These are phyloP conservation scores for Dendrobium officinale DNA, from an alignment of 106 monocot species.

Conservation along the genomic window DNA sequence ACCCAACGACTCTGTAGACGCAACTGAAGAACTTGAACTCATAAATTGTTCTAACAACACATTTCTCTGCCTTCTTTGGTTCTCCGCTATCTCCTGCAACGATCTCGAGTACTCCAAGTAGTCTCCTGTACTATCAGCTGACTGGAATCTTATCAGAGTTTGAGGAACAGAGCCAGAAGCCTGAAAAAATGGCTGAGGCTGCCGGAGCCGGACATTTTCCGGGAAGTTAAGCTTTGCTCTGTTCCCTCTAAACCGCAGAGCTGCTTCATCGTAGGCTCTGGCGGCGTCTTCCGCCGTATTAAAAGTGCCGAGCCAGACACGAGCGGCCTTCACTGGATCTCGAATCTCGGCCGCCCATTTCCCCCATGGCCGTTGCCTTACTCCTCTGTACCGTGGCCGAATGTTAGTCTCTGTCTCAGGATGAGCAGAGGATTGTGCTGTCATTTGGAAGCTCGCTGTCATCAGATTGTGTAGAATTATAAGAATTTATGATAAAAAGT, in stretches of 20 bases:
- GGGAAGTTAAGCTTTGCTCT: constrained; percentile 75
- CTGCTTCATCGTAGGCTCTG: constrained; percentile 59
- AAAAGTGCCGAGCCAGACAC: constrained; percentile 76
- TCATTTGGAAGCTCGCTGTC: neutral
- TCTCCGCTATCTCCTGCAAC: no score
- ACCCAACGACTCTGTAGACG: no score
- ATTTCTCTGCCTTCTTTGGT: no score
- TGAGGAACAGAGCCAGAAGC: constrained; percentile 1
- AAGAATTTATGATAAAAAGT: neutral
- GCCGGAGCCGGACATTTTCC: constrained; percentile 18
- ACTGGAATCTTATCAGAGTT: neutral
- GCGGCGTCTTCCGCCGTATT: constrained; percentile 65
- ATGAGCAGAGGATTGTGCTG: neutral
- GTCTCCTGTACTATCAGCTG: neutral
- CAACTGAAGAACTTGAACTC: neutral
- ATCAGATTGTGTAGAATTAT: neutral
- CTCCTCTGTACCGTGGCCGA: constrained; percentile 35
- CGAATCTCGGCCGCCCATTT: constrained; percentile 87
- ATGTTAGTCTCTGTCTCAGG: neutral
- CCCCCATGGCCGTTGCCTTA: constrained; percentile 74
- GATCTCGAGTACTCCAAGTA: constrained; percentile 18
- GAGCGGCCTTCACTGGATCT: constrained; percentile 59
- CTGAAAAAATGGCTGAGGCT: neutral
- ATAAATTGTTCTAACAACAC: neutral
- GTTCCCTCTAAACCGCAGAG: constrained; percentile 50